These are phyloP conservation scores for Cyclotella baltica DNA, from an alignment of 108 stramenopile genomes.

Conservation along the genomic window DNA sequence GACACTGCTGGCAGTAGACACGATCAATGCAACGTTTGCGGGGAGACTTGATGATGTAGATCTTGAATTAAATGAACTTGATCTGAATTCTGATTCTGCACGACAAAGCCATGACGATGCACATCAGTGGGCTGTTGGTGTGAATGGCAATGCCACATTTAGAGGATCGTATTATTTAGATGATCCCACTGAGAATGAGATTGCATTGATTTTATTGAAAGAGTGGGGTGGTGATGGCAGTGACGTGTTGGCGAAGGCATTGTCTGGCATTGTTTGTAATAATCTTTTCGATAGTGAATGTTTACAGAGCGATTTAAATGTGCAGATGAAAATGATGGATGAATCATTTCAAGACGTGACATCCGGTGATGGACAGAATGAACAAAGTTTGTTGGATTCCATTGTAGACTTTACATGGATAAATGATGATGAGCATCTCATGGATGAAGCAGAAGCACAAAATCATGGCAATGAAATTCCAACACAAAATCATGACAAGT, in stretches of 20 bases:
- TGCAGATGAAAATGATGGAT: too few species aligned
- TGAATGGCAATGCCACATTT: constrained; percentile 15
- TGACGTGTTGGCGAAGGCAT: neutral
- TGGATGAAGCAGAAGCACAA: neutral
- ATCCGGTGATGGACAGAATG: too few species aligned
- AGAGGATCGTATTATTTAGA: neutral
- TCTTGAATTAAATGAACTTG: neutral
- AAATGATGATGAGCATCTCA: neutral
- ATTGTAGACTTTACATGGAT: neutral
- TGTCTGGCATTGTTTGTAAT: neutral
- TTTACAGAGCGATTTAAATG: neutral
- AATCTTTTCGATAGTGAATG: neutral
- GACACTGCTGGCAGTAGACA: neutral
- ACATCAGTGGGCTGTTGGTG: neutral
- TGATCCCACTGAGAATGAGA: neutral
- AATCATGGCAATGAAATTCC: neutral
- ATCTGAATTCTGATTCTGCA: too few species aligned
- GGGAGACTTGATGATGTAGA: constrained; percentile 1
- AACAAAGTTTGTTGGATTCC: neutral
- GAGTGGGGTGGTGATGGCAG: neutral
- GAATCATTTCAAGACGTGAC: too few species aligned
- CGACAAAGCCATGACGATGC: neutral
- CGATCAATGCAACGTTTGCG: neutral
- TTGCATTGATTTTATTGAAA: neutral
- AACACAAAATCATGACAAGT: neutral